Conservation (phyloP, 2,329 filamentous ascomycete genomes). For the Tympanopsis confertula region DNA sequence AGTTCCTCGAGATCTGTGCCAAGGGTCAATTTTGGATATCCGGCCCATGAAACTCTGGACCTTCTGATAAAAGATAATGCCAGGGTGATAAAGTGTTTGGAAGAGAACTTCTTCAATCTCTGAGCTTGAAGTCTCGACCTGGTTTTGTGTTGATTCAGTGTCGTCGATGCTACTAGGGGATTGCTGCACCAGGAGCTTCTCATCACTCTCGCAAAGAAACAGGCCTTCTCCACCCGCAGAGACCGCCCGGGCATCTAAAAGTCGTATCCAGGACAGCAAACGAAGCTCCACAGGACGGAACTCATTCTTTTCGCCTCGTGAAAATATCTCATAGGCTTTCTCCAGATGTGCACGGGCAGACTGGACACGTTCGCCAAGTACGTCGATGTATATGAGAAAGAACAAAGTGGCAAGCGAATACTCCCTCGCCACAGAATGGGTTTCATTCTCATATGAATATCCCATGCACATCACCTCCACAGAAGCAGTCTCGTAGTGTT, state of each 20-base stretch:
- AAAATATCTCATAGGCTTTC: conserved; percentile 34
- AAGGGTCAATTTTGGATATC: conserved; percentile 42
- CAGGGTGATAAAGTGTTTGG: conserved; percentile 40
- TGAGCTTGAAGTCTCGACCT: conserved; percentile 12
- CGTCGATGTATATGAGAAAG: conserved; percentile 40
- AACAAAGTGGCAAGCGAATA: conserved; percentile 37
- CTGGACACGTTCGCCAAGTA: conserved; percentile 27
- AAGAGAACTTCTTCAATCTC: conserved; percentile 38
- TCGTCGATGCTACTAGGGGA: conserved; percentile 26
- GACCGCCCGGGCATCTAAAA: conserved; percentile 41
- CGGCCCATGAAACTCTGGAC: conserved; percentile 44
- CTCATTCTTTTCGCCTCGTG: conserved; percentile 21
- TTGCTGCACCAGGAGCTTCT: conserved; percentile 28
- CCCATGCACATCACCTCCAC: conserved; percentile 16
- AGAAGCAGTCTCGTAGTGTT: conserved; percentile 23
- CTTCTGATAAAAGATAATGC: conserved; percentile 43
- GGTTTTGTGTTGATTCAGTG: conserved; percentile 10
- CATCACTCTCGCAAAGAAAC: conserved; percentile 35
- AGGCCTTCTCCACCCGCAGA: conserved; percentile 42
- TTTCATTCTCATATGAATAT: conserved; percentile 3
- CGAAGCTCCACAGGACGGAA: conserved; percentile 29
- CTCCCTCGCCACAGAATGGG: conserved; percentile 21
- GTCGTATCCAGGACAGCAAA: conserved; percentile 39
- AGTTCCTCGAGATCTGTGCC: conserved; percentile 41
- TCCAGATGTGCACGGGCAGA: conserved; percentile 36